A percentile compares a stretch with the other conserved stretches of the same genome.
phyloP scores from a whole-genome alignment of 352 stramenopile species.

The Phytophthora vignae region DNA sequence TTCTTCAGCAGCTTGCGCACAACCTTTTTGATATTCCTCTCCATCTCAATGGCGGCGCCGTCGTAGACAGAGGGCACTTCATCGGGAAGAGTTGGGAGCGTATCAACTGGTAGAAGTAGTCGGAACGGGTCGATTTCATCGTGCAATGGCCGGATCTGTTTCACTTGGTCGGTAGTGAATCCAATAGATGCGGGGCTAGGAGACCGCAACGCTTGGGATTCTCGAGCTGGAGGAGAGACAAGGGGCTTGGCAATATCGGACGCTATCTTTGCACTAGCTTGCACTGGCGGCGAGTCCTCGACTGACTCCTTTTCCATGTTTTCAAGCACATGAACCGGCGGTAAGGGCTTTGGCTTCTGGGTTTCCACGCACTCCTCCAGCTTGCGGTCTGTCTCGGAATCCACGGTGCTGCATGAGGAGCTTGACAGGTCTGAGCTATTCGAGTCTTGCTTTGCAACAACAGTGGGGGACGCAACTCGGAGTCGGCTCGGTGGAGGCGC shows the following conservation, averaged over 20 bases:
- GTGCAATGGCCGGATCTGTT: background rate
- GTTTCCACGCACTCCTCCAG: conserved; percentile 20
- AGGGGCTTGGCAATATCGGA: background rate
- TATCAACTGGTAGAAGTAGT: conserved; percentile 56
- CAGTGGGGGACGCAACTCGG: conserved; percentile 9
- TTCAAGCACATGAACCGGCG: conserved; percentile 11
- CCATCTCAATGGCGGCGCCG: conserved; percentile 63
- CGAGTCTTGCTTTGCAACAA: conserved; percentile 20
- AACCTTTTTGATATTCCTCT: conserved; percentile 77
- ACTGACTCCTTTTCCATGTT: conserved; percentile 14
- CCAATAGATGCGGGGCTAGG: background rate
- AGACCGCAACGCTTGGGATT: background rate
- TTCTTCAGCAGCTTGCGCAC: conserved; percentile 76
- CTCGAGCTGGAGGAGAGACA: background rate
- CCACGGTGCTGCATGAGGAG: conserved; percentile 34
- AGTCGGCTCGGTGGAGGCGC: conserved; percentile 9
- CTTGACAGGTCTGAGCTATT: conserved; percentile 19
- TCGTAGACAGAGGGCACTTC: conserved; percentile 71
- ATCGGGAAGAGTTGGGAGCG: conserved; percentile 57
- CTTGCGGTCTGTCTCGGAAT: conserved; percentile 28
- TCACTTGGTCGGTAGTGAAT: background rate
- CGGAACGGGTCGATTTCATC: conserved; percentile 56
- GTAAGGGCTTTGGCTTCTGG: background rate
- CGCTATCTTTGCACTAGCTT: background rate
- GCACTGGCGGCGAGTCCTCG: background rate